Percentiles rank a stretch among this genome's conserved stretches.
These are phyloP conservation scores for Pulicaria dysenterica DNA, from an alignment of 129 eudicot genomes.

Conservation along the genomic window DNA sequence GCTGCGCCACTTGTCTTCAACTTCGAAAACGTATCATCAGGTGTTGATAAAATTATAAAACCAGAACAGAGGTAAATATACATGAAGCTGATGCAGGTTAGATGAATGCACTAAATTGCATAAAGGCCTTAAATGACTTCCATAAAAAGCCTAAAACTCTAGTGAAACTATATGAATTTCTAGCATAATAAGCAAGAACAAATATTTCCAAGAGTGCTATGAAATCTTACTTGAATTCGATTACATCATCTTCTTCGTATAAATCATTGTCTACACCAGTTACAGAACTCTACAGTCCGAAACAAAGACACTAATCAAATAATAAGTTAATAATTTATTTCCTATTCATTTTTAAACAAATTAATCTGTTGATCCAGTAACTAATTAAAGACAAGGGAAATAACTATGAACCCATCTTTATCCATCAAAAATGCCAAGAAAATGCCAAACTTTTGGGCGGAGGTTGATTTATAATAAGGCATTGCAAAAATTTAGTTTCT, in stretches of 20 bases:
- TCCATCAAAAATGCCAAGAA: no score
- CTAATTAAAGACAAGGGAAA: background rate
- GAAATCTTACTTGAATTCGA: constrained; percentile 58
- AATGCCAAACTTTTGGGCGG: no score
- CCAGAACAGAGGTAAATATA: background rate
- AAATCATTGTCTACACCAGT: constrained; percentile 38
- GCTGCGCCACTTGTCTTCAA: constrained; percentile 51
- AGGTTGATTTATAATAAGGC: background rate
- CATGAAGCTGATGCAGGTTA: constrained; percentile 13
- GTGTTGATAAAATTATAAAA: constrained; percentile 16
- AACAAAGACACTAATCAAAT: constrained; percentile 32
- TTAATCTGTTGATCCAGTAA: background rate
- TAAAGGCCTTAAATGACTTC: background rate
- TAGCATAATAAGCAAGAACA: background rate
- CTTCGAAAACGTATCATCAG: constrained; percentile 19
- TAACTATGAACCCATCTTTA: no score
- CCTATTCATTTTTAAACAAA: background rate
- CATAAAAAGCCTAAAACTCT: background rate
- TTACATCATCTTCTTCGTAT: constrained; percentile 45
- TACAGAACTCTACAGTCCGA: constrained; percentile 33
- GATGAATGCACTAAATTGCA: background rate
- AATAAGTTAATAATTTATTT: constrained; percentile 8
- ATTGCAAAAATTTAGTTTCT: background rate
- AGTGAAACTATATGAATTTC: background rate
- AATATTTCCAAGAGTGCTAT: background rate